A percentile compares a stretch with the other conserved stretches of the same genome.
These are phyloP conservation scores for Erysimum cheiranthoides DNA, from an alignment of 345 rosid genomes.

Conservation along the genomic window DNA sequence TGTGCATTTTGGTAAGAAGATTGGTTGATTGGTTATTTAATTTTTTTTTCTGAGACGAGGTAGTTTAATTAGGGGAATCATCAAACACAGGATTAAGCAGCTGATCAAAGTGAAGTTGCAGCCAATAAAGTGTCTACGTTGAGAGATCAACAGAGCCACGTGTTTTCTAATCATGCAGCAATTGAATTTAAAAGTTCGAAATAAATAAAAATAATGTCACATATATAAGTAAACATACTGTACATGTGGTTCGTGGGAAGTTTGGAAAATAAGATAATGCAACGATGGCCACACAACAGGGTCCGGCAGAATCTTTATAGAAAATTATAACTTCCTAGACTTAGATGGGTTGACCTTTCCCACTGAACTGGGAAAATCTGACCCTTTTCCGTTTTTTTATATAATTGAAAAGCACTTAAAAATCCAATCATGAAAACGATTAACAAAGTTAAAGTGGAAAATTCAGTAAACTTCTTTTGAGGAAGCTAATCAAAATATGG, in stretches of 20 bases:
- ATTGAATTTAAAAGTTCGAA: conserved; percentile 28
- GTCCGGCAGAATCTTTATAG: conserved; percentile 39
- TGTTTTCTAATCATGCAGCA: conserved; percentile 36
- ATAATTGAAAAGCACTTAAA: conserved; percentile 10
- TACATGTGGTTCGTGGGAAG: conserved; percentile 28
- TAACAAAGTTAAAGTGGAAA: conserved; percentile 20
- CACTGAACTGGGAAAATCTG: conserved; percentile 43
- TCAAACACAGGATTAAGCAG: conserved; percentile 30
- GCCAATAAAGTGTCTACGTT: conserved; percentile 3
- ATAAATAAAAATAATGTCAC: conserved; percentile 4
- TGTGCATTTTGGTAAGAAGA: conserved; percentile 1
- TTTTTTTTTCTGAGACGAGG: conserved; percentile 3
- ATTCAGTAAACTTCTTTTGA: conserved; percentile 11
- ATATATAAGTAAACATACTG: conserved; percentile 15
- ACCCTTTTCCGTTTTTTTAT: not conserved
- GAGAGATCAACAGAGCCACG: conserved; percentile 27
- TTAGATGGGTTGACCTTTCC: conserved; percentile 45
- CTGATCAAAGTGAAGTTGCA: conserved; percentile 15
- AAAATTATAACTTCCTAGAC: conserved; percentile 28
- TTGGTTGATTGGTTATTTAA: conserved; percentile 1
- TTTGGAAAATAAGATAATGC: conserved; percentile 32
- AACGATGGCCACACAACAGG: conserved; percentile 41
- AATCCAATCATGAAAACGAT: conserved; percentile 41
- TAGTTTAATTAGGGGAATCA: conserved; percentile 8
- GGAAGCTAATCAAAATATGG: conserved; percentile 33